Evolutionary conservation across 2,329 filamentous ascomycete genomes (phyloP), one percentile per base, ranked within the genome.

Genomic region (Trichophyton simii): DNA sequence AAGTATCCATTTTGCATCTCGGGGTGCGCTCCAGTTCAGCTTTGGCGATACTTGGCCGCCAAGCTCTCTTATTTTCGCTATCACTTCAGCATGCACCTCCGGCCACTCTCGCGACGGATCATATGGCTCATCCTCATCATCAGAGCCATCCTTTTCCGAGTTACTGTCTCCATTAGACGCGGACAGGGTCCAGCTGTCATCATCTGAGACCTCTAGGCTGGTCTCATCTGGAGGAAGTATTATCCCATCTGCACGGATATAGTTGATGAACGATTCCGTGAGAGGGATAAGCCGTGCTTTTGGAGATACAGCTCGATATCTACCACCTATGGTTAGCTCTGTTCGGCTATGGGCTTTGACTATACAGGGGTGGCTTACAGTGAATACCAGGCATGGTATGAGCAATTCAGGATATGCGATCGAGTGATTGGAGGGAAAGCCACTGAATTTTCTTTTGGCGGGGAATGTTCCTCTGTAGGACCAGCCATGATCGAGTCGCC

Each of bases 1-100:
- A 75, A 86, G 75, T 73, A 99, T 96, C 87, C 91, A 96, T 22
- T 88, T 89, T 7, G 94, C 94, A 71, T 99, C 94, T 73, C 96
- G 96, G 3, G 94, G 94, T 3, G 91, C 87, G 4, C 91, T 96
- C 94, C 94, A 99, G 77, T 97, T 97, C 55, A 99, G 78, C 75
- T 99, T 99, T 0, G 94, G 94, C 1, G 88, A 86, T 7, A 96
- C 91, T 63, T 86, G 84, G 63, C 92, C 92, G 15, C 89, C 91
- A 0, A 97, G 82, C 67, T 91, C 87, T 11, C 79, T 75, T 64
- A 99, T 96, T 48, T 83, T 88, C 25, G 83, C 78, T 71, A 86
- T 87, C 72, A 99, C 90, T 61, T 82, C 75, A 52, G 84, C 78
- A 73, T 99, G 94, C 1, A 91, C 82, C 41, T 89, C 87, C 7